These are phyloP conservation scores for Tetrapisispora pingtungensis DNA, from an alignment of 805 yeast species.

Conservation along the genomic window DNA sequence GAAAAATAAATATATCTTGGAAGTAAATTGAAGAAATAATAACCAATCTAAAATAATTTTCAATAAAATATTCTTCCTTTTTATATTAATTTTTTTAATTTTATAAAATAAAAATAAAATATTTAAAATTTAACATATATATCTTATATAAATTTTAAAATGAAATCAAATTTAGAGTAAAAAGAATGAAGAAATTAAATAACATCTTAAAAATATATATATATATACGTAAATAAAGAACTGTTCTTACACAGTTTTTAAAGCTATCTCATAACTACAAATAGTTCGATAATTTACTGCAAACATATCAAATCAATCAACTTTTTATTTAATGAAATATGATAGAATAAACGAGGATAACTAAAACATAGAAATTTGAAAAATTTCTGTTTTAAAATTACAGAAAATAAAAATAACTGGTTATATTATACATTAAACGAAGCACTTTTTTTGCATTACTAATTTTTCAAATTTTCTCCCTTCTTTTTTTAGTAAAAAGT, in stretches of 20 bases:
- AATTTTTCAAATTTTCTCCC: background rate
- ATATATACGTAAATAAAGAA: too few relatives aligned
- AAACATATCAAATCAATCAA: background rate
- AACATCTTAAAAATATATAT: too few relatives aligned
- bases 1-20: too few relatives aligned
- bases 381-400: background rate
- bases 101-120: too few relatives aligned
- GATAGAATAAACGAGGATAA: background rate
- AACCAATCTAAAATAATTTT: too few relatives aligned
- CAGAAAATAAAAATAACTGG: too few relatives aligned
- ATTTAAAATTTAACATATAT: too few relatives aligned
- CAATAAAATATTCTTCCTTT: background rate
- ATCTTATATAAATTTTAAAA: too few relatives aligned
- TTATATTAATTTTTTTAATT: background rate
- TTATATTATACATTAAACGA: background rate
- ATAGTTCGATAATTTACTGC: background rate
- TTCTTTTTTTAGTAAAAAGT: too few relatives aligned
- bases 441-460: background rate
- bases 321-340: background rate
- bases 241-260: too few relatives aligned
- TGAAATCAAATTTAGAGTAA: background rate
- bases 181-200: background rate
- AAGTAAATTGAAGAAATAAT: too few relatives aligned
- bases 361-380: background rate
- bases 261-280: too few relatives aligned